Evolutionary conservation across 2,329 filamentous ascomycete genomes (phyloP).

Genomic region (Huntiella savannae): DNA sequence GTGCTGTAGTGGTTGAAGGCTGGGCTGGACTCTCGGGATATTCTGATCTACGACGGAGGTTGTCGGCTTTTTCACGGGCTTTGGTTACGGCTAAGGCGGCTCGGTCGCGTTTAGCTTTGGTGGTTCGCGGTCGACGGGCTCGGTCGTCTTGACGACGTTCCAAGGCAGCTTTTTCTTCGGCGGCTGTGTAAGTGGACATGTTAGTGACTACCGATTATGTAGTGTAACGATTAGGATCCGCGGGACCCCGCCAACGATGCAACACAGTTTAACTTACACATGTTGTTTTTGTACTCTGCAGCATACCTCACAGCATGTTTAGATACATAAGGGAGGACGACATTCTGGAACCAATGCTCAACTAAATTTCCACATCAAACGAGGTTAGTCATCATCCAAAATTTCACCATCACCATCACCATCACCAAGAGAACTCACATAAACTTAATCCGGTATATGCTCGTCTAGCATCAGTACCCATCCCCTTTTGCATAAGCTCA

Average conservation of each 20-base stretch:
- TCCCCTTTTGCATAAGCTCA: constrained; percentile 20
- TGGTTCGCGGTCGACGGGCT: constrained; percentile 10
- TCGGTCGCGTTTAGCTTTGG: constrained; percentile 11
- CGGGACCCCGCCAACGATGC: background rate
- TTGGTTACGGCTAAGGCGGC: constrained; percentile 9
- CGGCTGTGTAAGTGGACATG: constrained; percentile 1
- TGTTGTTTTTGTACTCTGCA: constrained; percentile 9
- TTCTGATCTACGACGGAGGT: constrained; percentile 1
- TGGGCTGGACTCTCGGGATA: background rate
- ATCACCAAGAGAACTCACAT: constrained; percentile 17
- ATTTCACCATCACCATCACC: background rate
- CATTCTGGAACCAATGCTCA: constrained; percentile 12
- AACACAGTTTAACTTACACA: constrained; percentile 5
- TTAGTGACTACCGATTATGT: background rate
- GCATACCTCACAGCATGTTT: constrained; percentile 11
- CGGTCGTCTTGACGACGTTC: constrained; percentile 11
- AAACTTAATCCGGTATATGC: constrained; percentile 23
- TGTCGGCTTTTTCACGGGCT: constrained; percentile 7
- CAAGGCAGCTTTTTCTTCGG: constrained; percentile 9
- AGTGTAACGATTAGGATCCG: background rate
- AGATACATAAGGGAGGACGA: constrained; percentile 9
- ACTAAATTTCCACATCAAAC: background rate
- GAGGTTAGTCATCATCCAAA: background rate
- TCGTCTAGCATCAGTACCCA: constrained; percentile 21
- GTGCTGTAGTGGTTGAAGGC: no score